Conservation (phyloP, 139 green algal species). For the Spirogloea muscicola region DNA sequence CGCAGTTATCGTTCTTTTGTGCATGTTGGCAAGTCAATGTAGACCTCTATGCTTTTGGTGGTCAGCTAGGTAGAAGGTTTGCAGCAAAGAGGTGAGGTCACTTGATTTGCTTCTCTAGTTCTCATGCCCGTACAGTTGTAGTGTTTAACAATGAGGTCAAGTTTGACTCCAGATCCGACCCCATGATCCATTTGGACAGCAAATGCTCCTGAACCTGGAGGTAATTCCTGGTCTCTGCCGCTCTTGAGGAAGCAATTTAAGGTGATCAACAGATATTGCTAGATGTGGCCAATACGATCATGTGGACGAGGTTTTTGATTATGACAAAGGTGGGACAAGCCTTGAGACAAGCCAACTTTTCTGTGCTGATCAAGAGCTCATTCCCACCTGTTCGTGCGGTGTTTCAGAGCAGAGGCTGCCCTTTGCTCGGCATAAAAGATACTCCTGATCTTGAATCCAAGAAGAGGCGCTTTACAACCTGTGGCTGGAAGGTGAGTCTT, state of each 20-base stretch:
- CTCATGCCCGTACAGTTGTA: neutral
- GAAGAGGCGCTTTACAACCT: constrained; percentile 47
- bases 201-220: constrained; percentile 49
- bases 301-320: neutral
- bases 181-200: constrained; percentile 47
- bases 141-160: neutral
- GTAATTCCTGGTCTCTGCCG: neutral
- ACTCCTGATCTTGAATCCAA: constrained; percentile 69
- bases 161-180: constrained; percentile 38
- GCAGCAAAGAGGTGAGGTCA: neutral
- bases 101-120: neutral
- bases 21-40: neutral
- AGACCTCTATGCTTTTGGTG: neutral
- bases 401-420: constrained; percentile 66
- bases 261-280: neutral
- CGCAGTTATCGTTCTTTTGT: neutral
- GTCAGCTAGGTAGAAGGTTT: neutral
- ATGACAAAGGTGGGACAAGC: too few relatives aligned
- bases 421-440: constrained; percentile 65
- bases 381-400: neutral
- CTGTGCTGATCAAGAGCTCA: constrained; percentile 7
- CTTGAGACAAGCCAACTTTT: neutral
- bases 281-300: neutral
- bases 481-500: constrained; percentile 57
- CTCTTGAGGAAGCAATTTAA: neutral